A percentile compares a stretch with the other conserved stretches of the same genome.
Evolutionary conservation across 2,329 filamentous ascomycete genomes (phyloP).

Genomic region (Aureobasidium sp.): DNA sequence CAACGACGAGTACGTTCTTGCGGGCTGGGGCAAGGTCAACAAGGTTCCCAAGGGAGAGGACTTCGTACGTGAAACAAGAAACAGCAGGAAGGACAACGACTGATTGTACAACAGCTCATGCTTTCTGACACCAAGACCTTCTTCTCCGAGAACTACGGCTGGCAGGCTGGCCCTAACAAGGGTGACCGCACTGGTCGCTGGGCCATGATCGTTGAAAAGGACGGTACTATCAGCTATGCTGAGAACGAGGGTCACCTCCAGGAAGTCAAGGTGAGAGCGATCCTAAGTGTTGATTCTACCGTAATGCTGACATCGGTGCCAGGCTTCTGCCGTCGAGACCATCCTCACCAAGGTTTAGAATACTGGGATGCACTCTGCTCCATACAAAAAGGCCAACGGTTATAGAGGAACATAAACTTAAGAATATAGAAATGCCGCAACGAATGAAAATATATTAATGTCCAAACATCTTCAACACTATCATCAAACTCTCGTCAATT

Average conservation of each 20-base stretch:
- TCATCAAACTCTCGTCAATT: neutral
- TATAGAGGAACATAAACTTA: neutral
- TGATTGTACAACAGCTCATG: conserved; percentile 53
- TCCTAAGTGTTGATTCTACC: neutral
- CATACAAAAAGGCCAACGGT: no score
- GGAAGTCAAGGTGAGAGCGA: conserved; percentile 39
- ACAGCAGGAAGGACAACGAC: conserved; percentile 2
- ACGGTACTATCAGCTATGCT: conserved; percentile 77
- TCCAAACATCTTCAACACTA: neutral
- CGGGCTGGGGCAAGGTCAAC: conserved; percentile 68
- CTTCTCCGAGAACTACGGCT: conserved; percentile 67
- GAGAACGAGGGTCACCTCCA: conserved; percentile 58
- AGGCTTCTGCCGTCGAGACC: conserved; percentile 44
- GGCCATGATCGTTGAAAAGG: conserved; percentile 68
- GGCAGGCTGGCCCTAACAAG: conserved; percentile 50
- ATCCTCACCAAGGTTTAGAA: conserved; percentile 43
- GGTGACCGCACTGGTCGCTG: conserved; percentile 71
- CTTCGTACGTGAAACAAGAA: conserved; percentile 43
- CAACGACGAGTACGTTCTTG: conserved; percentile 85
- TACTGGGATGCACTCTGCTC: no score
- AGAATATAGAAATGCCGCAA: conserved; percentile 9
- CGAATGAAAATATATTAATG: conserved; percentile 3
- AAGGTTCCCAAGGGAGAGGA: conserved; percentile 61
- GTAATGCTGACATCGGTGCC: conserved; percentile 26
- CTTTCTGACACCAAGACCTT: conserved; percentile 60